Evolutionary conservation across 2,329 filamentous ascomycete genomes (phyloP).

Genomic region (Colletotrichum sublineola): DNA sequence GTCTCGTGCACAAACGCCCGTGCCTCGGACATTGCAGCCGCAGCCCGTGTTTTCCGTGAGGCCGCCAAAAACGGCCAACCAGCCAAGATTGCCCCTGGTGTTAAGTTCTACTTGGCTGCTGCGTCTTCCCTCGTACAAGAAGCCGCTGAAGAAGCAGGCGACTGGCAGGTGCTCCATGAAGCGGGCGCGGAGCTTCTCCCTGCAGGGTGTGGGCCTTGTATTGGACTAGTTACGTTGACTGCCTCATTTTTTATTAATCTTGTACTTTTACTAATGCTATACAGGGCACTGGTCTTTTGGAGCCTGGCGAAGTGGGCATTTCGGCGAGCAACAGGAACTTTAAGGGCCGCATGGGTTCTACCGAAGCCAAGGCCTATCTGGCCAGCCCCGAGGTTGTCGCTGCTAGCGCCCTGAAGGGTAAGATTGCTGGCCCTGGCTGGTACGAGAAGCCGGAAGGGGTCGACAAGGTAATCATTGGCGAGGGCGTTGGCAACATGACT

Average conservation of each 20-base stretch:
- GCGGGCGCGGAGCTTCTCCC: conserved; percentile 82
- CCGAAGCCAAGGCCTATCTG: conserved; percentile 85
- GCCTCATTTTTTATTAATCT: background rate
- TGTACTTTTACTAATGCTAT: background rate
- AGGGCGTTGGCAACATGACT: conserved; percentile 76
- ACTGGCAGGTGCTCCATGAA: conserved; percentile 86
- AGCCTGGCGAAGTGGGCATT: conserved; percentile 89
- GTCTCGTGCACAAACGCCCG: conserved; percentile 92
- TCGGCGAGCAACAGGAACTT: conserved; percentile 89
- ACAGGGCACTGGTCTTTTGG: conserved; percentile 75
- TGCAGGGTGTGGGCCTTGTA: conserved; percentile 85
- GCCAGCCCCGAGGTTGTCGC: conserved; percentile 93
- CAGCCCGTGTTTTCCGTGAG: conserved; percentile 87
- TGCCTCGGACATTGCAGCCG: conserved; percentile 83
- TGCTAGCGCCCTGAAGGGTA: conserved; percentile 82
- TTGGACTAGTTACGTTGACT: conserved; percentile 72
- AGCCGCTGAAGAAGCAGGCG: conserved; percentile 81
- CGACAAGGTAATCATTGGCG: conserved; percentile 76
- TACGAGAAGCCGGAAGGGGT: conserved; percentile 80
- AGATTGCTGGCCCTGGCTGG: conserved; percentile 81
- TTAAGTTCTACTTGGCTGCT: conserved; percentile 91
- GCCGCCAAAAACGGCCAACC: conserved; percentile 74
- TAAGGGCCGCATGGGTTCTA: conserved; percentile 89
- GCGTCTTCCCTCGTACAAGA: conserved; percentile 84
- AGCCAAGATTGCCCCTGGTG: conserved; percentile 79